A percentile compares a stretch with the other conserved stretches of the same genome.
These are phyloP conservation scores for Xylaria polymorpha DNA, from an alignment of 2,329 filamentous ascomycete species.

Conservation along the genomic window DNA sequence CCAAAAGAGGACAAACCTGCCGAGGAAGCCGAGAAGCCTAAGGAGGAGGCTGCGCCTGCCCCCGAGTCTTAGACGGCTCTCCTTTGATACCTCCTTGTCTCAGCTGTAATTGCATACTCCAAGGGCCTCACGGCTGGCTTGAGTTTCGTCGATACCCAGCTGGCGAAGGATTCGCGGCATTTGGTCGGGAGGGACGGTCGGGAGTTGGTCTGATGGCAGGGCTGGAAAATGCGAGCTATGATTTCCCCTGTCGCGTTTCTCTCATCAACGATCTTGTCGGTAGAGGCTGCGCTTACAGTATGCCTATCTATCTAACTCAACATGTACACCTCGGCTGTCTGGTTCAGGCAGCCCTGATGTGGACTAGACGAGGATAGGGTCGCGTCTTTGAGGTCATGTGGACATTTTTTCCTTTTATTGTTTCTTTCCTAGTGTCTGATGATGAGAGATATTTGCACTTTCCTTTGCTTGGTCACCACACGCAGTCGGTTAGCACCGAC, in stretches of 20 bases:
- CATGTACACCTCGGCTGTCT: slow-evolving; percentile 43
- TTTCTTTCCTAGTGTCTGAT: slow-evolving; percentile 47
- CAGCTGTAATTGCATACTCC: slow-evolving; percentile 51
- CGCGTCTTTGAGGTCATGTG: slow-evolving; percentile 45
- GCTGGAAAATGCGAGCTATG: slow-evolving; percentile 49
- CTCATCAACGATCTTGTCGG: slow-evolving; percentile 43
- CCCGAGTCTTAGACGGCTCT: slow-evolving; percentile 64
- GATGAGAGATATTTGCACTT: slow-evolving; percentile 48
- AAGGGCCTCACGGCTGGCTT: slow-evolving; percentile 42
- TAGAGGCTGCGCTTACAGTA: slow-evolving; percentile 46
- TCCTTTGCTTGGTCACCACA: slow-evolving; percentile 47
- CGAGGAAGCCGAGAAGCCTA: slow-evolving; percentile 64
- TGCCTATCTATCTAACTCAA: slow-evolving; percentile 45
- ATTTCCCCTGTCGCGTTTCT: slow-evolving; percentile 46
- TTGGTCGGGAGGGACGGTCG: slow-evolving; percentile 47
- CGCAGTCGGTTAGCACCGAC: slow-evolving; percentile 34
- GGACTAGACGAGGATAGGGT: slow-evolving; percentile 45
- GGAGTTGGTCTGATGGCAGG: slow-evolving; percentile 50
- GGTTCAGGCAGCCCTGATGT: slow-evolving; percentile 41
- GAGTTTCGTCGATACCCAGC: slow-evolving; percentile 49
- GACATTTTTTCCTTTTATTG: slow-evolving; percentile 45
- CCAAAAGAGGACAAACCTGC: slow-evolving; percentile 68
- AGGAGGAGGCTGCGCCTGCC: slow-evolving; percentile 65
- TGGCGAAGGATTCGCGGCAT: slow-evolving; percentile 50
- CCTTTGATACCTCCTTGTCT: slow-evolving; percentile 52